Conservation (phyloP, 225 moss, liverwort and hornwort genomes). For the Straminergon stramineum region DNA sequence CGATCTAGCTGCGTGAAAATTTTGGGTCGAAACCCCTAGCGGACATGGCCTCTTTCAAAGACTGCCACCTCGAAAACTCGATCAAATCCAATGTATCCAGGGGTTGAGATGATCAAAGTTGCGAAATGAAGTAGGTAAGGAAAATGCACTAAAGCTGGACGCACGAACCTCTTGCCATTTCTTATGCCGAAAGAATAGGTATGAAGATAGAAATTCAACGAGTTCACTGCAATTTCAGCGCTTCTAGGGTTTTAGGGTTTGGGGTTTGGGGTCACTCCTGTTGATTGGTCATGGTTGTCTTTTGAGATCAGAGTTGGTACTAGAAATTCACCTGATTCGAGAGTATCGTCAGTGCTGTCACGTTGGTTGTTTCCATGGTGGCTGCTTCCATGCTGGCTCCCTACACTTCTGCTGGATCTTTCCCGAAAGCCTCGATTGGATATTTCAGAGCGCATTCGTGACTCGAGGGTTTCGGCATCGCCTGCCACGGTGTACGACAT, state of each 20-base stretch:
- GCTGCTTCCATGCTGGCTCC: neutral
- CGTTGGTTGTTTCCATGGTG: neutral
- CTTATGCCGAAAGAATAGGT: neutral
- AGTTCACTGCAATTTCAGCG: neutral
- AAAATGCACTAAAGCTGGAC: neutral
- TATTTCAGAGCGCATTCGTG: constrained; percentile 23
- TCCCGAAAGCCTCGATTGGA: constrained; percentile 2
- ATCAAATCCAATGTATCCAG: neutral
- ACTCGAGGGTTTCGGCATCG: constrained; percentile 10
- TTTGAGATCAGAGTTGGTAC: neutral
- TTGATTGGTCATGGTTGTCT: neutral
- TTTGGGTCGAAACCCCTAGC: neutral
- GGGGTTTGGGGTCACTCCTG: neutral
- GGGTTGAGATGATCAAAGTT: neutral
- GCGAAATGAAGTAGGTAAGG: neutral
- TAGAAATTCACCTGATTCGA: constrained; percentile 11
- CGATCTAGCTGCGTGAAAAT: neutral
- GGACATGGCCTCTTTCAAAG: neutral
- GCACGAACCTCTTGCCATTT: neutral
- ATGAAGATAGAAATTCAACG: neutral
- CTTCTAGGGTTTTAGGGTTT: neutral
- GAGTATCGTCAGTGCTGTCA: neutral
- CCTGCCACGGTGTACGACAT: neutral
- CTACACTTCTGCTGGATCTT: neutral
- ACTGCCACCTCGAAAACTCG: neutral